Base-by-base conservation (phyloP, 495 filamentous ascomycete genomes). In the Neurospora sublineolata region DNA sequence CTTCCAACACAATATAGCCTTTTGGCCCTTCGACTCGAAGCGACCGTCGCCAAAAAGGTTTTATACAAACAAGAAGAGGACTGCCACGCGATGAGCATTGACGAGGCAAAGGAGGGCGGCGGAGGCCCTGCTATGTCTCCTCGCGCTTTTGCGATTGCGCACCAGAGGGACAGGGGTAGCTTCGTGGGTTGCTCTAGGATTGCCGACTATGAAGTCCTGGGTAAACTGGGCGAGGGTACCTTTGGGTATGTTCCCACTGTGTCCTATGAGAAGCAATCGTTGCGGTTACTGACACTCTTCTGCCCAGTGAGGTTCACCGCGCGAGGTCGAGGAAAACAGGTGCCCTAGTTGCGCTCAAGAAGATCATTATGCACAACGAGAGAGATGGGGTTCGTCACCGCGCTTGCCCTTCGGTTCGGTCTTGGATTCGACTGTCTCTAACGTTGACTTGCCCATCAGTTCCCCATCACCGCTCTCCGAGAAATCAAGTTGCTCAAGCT, bases 401-500 rank as follows among this genome's bases (percentile, higher is more conserved):
- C 30, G 10, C 46, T 40, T 69, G 10, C 27, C 41, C n/a, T 4
- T 42, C 42, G 37, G 36, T 69, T 8, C 16, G 37, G n/a, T 42
- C 44, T 16, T 37, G 16, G 12, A 8, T 39, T 73, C 74, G 68
- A 76, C 70, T 5, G 23, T 60, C 14, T 30, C 41, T 30, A 20
- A 69, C 37, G 58, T 69, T 80, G 46, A 77, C 71, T 12, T 33
- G 8, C 36, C 42, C 37, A 39, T n/a, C 71, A 88, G 82, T 93
- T 93, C 71, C 91, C 91, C 3, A 93, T 93, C 70, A 93, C 91
- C 0, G 90, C 91, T 3, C 84, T 93, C 23, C 88, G 91, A 42
- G 91, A 97, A 80, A 97, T 99, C 84, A 98, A 97, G 84, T 87
- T 99, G 37, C 82, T 99, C 40, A 99, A 99, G 81, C 89, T 97